Percentiles rank a stretch among this genome's conserved stretches.
Conservation (phyloP, 768 basidiomycete species). For the Phlegmacium glaucopus region DNA sequence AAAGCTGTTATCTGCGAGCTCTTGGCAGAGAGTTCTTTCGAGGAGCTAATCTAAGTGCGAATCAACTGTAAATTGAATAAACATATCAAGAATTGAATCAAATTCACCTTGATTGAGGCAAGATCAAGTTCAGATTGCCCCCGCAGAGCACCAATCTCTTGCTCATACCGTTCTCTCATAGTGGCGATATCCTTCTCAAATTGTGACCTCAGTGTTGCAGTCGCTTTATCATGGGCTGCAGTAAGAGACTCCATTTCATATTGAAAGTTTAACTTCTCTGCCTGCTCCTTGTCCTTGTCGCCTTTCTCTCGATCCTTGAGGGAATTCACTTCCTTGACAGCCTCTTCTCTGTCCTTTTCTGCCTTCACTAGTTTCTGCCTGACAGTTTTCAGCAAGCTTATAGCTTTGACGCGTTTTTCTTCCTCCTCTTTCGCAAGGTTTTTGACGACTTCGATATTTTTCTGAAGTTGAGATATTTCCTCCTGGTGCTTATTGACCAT, state of each 20-base stretch:
- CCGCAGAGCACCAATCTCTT: constrained; percentile 60
- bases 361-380: constrained; percentile 94
- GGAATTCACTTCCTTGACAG: constrained; percentile 50
- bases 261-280: constrained; percentile 51
- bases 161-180: constrained; percentile 68
- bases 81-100: not conserved
- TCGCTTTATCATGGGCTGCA: constrained; percentile 59
- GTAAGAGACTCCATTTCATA: constrained; percentile 62
- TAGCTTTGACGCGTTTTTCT: constrained; percentile 94
- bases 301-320: constrained; percentile 52
- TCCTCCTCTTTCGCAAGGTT: constrained; percentile 85
- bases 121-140: constrained; percentile 78
- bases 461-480: constrained; percentile 56
- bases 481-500: constrained; percentile 45
- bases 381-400: constrained; percentile 91
- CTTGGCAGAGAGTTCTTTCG: constrained; percentile 62
- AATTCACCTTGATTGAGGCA: constrained; percentile 65
- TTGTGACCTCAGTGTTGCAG: constrained; percentile 57
- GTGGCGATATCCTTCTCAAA: constrained; percentile 68
- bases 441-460: constrained; percentile 61
- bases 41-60: constrained; percentile 55
- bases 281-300: constrained; percentile 53
- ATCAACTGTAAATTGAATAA: constrained; percentile 2
- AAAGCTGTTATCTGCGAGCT: constrained; percentile 63
- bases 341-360: constrained; percentile 90